Percentiles rank a stretch among this genome's conserved stretches.
Conservation (phyloP, 768 basidiomycete genomes). For the Russula vinacea region DNA sequence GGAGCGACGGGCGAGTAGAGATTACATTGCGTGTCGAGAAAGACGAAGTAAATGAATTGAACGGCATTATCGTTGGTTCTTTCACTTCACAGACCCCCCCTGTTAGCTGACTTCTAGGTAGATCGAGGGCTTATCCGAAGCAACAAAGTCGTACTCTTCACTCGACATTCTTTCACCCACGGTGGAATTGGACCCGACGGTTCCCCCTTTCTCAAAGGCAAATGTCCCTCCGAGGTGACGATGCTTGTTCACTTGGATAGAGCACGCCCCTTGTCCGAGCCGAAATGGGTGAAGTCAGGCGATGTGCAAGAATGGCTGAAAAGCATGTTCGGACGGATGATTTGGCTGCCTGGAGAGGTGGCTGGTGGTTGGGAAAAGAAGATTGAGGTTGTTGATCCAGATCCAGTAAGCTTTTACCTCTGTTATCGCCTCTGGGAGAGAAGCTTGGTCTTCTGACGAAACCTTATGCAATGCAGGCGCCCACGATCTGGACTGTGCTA, state of each 20-base stretch:
- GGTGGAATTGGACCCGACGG: constrained; percentile 53
- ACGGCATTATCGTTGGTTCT: constrained; percentile 69
- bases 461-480: constrained; percentile 59
- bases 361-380: constrained; percentile 95
- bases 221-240: constrained; percentile 50
- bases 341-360: constrained; percentile 79
- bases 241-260: constrained; percentile 81
- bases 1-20: constrained; percentile 84
- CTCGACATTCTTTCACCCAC: constrained; percentile 48
- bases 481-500: constrained; percentile 86
- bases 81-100: constrained; percentile 3
- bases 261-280: constrained; percentile 85
- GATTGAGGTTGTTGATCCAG: constrained; percentile 88
- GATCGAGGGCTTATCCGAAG: constrained; percentile 73
- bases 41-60: constrained; percentile 54
- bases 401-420: constrained; percentile 62
- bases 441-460: constrained; percentile 19
- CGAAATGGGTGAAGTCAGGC: constrained; percentile 95
- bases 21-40: constrained; percentile 61
- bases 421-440: not conserved
- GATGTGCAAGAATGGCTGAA: constrained; percentile 92
- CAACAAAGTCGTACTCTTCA: constrained; percentile 66
- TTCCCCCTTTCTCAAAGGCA: constrained; percentile 69
- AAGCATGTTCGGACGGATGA: constrained; percentile 84
- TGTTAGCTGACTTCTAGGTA: constrained; percentile 35